These are phyloP conservation scores for Starmerella kuoi DNA, from an alignment of 805 yeast species.

Conservation along the genomic window DNA sequence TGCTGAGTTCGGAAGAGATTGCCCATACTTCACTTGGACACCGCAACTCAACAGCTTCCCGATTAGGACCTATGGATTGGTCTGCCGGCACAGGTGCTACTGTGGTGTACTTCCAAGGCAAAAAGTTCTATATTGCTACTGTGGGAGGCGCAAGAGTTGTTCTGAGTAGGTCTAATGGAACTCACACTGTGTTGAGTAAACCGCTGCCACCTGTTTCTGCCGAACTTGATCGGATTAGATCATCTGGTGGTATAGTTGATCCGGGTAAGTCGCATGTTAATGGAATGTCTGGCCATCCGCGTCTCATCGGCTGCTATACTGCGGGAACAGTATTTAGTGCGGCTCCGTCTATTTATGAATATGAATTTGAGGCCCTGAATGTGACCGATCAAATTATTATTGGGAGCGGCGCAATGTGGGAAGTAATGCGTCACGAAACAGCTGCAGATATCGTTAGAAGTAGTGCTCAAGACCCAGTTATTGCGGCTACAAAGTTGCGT, in stretches of 20 bases:
- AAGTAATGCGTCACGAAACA: constrained; percentile 62
- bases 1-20: constrained; percentile 25
- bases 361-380: constrained; percentile 42
- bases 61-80: constrained; percentile 52
- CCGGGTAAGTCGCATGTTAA: constrained; percentile 80
- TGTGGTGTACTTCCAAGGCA: constrained; percentile 62
- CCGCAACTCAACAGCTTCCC: constrained; percentile 41
- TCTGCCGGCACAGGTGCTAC: constrained; percentile 78
- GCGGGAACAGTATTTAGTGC: constrained; percentile 79
- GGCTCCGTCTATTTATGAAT: constrained; percentile 55
- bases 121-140: constrained; percentile 64
- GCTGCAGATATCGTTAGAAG: constrained; percentile 86
- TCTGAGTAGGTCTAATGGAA: constrained; percentile 69
- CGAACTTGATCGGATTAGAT: constrained; percentile 63
- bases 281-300: constrained; percentile 54
- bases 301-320: constrained; percentile 86
- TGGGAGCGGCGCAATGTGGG: constrained; percentile 81
- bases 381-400: constrained; percentile 76
- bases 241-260: constrained; percentile 82
- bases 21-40: constrained; percentile 37
- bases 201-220: constrained; percentile 66
- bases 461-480: constrained; percentile 62
- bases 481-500: constrained; percentile 84
- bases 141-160: constrained; percentile 84
- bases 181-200: constrained; percentile 63